Evolutionary conservation across 345 rosid genomes (phyloP).

Genomic region (Odontarrhena argentea): DNA sequence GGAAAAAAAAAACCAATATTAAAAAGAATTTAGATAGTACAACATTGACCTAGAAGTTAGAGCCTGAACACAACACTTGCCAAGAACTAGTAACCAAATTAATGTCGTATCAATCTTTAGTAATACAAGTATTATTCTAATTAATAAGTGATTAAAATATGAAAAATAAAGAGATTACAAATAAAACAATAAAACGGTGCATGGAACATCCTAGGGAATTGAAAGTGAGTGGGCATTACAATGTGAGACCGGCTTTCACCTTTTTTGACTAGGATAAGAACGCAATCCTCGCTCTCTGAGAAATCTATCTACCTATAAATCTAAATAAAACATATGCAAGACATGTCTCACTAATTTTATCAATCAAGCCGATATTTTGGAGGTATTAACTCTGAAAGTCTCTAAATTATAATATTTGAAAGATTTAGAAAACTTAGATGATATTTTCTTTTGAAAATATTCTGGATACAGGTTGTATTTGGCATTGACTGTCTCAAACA

Average conservation of each 20-base stretch:
- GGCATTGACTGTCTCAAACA: too few relatives aligned
- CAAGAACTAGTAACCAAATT: constrained; percentile 18
- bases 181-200: not conserved
- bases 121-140: not conserved
- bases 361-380: not conserved
- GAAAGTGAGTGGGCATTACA: constrained; percentile 43
- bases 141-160: not conserved
- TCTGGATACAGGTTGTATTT: too few relatives aligned
- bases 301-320: not conserved
- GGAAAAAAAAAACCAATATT: not conserved
- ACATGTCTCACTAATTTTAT: not conserved
- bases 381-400: not conserved
- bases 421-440: constrained; percentile 1
- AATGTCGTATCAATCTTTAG: not conserved
- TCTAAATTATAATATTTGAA: not conserved
- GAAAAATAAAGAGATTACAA: not conserved
- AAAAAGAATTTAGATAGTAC: not conserved
- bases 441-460: too few relatives aligned
- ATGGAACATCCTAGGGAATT: constrained; percentile 63
- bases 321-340: not conserved
- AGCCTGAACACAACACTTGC: constrained; percentile 18
- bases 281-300: not conserved
- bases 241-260: constrained; percentile 42
- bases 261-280: constrained; percentile 38
- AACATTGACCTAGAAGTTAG: constrained; percentile 28